Evolutionary conservation across 148 eudicot species (phyloP).

Genomic region (Chenopodium suecicum): DNA sequence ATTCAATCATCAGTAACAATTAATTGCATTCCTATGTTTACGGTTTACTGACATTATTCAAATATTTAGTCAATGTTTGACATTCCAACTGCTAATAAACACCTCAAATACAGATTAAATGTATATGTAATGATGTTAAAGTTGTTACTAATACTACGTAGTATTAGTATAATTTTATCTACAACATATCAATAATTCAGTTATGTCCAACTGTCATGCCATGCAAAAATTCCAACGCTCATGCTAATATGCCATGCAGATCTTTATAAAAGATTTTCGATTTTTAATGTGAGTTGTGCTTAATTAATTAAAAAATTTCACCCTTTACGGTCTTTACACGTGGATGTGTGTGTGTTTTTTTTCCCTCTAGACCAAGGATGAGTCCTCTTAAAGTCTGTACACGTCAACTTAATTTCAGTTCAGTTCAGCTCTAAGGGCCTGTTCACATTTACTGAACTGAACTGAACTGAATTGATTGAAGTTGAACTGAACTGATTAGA

Average conservation of each 20-base stretch:
- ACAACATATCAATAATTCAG: neutral
- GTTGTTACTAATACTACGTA: neutral
- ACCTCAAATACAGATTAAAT: neutral
- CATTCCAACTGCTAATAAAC: neutral
- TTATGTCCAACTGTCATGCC: conserved; percentile 3
- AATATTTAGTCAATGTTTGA: neutral
- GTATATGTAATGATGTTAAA: neutral
- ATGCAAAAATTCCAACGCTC: neutral
- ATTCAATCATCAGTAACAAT: neutral
- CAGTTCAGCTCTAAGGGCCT: no score
- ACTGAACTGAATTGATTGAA: no score
- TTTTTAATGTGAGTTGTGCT: neutral
- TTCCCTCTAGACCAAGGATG: no score
- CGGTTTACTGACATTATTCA: neutral
- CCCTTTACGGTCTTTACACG: neutral
- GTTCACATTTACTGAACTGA: no score
- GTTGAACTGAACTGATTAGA: no score
- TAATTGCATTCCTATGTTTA: neutral
- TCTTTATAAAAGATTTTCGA: neutral
- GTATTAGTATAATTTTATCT: neutral
- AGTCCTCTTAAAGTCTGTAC: no score
- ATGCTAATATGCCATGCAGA: neutral
- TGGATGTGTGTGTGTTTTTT: no score
- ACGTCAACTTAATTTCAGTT: no score
- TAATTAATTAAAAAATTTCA: no score